Conservation (phyloP, 1,139 yeast genomes). For the Kodamaea alishanica region DNA sequence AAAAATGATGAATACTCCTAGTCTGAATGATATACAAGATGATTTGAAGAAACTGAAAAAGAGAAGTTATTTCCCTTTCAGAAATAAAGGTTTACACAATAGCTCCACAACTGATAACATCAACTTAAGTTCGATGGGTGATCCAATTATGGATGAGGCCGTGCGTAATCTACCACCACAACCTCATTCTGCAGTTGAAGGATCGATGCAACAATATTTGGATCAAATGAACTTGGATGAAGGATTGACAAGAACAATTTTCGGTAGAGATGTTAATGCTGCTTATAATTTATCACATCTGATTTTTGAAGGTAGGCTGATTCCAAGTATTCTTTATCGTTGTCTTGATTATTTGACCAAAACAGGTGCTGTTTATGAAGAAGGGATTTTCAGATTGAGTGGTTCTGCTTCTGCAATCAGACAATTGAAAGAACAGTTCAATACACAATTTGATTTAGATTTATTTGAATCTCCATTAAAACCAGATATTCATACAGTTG, state of each 20-base stretch:
- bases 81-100: slow-evolving; percentile 25
- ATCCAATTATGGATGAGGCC: slow-evolving; percentile 2
- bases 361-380: slow-evolving; percentile 75
- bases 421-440: slow-evolving; percentile 67
- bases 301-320: slow-evolving; percentile 38
- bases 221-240: slow-evolving; percentile 40
- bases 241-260: slow-evolving; percentile 40
- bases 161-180: slow-evolving; percentile 1
- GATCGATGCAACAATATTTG: slow-evolving; percentile 34
- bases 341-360: slow-evolving; percentile 68
- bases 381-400: slow-evolving; percentile 86
- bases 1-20: slow-evolving; percentile 2
- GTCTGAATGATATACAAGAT: slow-evolving; percentile 6
- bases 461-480: slow-evolving; percentile 41
- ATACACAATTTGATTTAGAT: slow-evolving; percentile 64
- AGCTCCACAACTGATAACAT: slow-evolving; percentile 1
- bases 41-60: slow-evolving; percentile 42
- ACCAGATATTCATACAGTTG: slow-evolving; percentile 71
- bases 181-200: slow-evolving; percentile 11
- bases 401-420: slow-evolving; percentile 84
- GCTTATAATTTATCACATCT: slow-evolving; percentile 52
- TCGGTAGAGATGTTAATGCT: slow-evolving; percentile 61
- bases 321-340: slow-evolving; percentile 77
- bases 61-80: slow-evolving; percentile 60
- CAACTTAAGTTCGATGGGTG: slow-evolving; percentile 2